These are phyloP conservation scores for Datura wrightii DNA, from an alignment of 257 asterid genomes.

Conservation along the genomic window DNA sequence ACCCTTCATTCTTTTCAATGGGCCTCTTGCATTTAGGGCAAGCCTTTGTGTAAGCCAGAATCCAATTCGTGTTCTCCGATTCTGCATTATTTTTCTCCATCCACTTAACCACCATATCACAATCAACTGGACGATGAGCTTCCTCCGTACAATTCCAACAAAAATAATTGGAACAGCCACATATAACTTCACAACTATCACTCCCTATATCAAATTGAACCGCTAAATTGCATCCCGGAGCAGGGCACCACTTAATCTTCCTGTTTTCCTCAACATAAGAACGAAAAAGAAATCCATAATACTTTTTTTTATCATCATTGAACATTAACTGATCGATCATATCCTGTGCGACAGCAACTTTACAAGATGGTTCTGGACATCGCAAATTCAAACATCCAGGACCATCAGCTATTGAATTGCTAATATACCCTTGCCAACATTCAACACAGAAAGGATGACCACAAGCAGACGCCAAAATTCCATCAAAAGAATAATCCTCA, in stretches of 20 bases:
- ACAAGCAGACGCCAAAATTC: conserved; percentile 3
- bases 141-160: conserved; percentile 42
- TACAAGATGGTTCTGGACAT: conserved; percentile 41
- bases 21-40: conserved; percentile 35
- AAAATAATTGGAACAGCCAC: conserved; percentile 32
- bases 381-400: conserved; percentile 34
- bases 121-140: conserved; percentile 46
- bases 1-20: conserved; percentile 36
- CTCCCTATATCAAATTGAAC: conserved; percentile 32
- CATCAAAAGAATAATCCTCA: conserved; percentile 20
- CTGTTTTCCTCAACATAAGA: conserved; percentile 36
- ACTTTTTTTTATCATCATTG: conserved; percentile 24
- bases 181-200: conserved; percentile 31
- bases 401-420: conserved; percentile 34
- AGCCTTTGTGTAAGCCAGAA: conserved; percentile 35
- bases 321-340: background rate
- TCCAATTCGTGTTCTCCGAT: conserved; percentile 39
- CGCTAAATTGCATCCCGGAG: conserved; percentile 35
- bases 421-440: conserved; percentile 40
- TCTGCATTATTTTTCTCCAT: conserved; percentile 40
- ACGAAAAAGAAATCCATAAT: conserved; percentile 25
- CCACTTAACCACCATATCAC: conserved; percentile 46
- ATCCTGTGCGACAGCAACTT: conserved; percentile 29
- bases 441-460: conserved; percentile 38
- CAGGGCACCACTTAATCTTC: conserved; percentile 41